Conservation (phyloP, 257 asterid genomes). For the Nicotiana sylvestris region DNA sequence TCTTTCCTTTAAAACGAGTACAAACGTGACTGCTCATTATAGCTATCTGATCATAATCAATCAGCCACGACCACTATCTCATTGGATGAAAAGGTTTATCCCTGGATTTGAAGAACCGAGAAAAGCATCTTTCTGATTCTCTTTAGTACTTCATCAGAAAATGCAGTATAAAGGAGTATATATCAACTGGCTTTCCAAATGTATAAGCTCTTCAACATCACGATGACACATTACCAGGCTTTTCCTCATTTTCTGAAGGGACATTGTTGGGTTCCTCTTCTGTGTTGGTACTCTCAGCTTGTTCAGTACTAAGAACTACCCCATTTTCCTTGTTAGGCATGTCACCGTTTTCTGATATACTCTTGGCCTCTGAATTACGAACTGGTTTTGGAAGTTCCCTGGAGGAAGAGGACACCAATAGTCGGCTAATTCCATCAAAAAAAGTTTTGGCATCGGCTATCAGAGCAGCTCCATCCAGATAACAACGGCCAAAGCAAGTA, state of each 20-base stretch:
- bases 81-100: neutral
- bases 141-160: neutral
- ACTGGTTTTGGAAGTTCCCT: slow-evolving; percentile 62
- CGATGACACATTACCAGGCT: slow-evolving; percentile 18
- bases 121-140: neutral
- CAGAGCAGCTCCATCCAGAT: slow-evolving; percentile 72
- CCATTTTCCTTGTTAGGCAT: slow-evolving; percentile 53
- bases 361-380: slow-evolving; percentile 35
- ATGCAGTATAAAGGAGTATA: neutral
- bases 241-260: slow-evolving; percentile 31
- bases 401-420: slow-evolving; percentile 53
- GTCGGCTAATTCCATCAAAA: slow-evolving; percentile 61
- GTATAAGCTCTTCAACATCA: slow-evolving; percentile 1
- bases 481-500: slow-evolving; percentile 84
- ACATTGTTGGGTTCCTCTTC: slow-evolving; percentile 30
- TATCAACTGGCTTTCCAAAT: neutral
- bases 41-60: neutral
- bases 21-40: neutral
- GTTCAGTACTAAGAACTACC: slow-evolving; percentile 29
- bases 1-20: neutral
- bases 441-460: slow-evolving; percentile 65
- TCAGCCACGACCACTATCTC: neutral
- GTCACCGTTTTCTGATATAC: slow-evolving; percentile 55
- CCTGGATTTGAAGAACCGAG: neutral
- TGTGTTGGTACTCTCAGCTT: slow-evolving; percentile 32